phyloP scores from a whole-genome alignment of 352 stramenopile genomes.

The Globisporangium orthogonon region DNA sequence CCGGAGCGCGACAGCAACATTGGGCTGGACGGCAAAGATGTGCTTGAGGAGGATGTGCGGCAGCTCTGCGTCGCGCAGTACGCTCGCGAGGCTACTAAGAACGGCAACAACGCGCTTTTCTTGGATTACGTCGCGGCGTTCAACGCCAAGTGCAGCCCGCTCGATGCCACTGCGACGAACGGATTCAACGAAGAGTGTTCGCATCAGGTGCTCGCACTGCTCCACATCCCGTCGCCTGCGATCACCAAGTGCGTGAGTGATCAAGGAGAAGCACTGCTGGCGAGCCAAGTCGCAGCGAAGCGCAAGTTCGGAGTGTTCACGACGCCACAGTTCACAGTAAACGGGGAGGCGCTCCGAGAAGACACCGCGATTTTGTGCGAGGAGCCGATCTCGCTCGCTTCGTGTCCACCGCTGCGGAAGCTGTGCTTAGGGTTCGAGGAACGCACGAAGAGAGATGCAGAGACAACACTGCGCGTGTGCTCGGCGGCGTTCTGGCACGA shows the following conservation, averaged over 20 bases:
- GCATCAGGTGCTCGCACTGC: background rate
- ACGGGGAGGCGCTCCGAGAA: constrained; percentile 17
- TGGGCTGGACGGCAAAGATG: constrained; percentile 22
- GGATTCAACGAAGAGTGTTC: constrained; percentile 9
- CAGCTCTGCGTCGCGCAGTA: constrained; percentile 22
- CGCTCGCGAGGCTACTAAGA: constrained; percentile 4
- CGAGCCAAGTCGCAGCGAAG: constrained; percentile 11
- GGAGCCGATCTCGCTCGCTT: constrained; percentile 1
- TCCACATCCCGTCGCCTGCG: background rate
- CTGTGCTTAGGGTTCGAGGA: constrained; percentile 1
- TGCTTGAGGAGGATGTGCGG: constrained; percentile 21
- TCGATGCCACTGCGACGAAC: constrained; percentile 1
- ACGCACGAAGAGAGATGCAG: background rate
- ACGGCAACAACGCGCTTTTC: constrained; percentile 10
- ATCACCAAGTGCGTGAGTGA: constrained; percentile 2
- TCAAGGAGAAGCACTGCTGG: background rate
- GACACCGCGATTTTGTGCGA: constrained; percentile 1
- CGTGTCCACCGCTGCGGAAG: background rate
- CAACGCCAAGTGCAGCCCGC: constrained; percentile 16
- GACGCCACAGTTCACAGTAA: constrained; percentile 22
- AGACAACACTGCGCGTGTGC: constrained; percentile 8
- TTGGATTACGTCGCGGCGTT: constrained; percentile 20
- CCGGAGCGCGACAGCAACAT: constrained; percentile 21
- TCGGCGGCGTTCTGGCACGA: constrained; percentile 15
- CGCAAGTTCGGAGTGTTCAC: constrained; percentile 17